phyloP scores from a whole-genome alignment of 495 filamentous ascomycete genomes.

The Penicillium mononematosum region DNA sequence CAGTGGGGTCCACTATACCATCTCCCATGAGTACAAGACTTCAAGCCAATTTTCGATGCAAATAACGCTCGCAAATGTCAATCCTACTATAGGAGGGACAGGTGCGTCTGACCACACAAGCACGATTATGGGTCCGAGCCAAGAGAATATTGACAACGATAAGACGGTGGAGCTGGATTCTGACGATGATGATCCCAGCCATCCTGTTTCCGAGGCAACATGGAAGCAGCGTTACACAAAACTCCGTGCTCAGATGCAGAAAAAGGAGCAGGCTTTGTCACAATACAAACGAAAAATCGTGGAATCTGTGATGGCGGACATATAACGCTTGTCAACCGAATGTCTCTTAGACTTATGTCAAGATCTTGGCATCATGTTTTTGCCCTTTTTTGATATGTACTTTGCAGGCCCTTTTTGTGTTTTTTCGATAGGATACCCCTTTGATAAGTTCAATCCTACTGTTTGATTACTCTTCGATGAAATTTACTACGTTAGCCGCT shows the following conservation, averaged over 20 bases:
- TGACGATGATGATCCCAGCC: constrained; percentile 32
- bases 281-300: constrained; percentile 54
- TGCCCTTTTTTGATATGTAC: neutral
- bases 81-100: constrained; percentile 15
- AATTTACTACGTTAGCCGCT: no score
- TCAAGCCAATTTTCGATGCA: constrained; percentile 32
- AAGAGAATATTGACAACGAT: constrained; percentile 23
- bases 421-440: constrained; percentile 14
- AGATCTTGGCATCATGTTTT: neutral
- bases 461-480: neutral
- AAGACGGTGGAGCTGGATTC: constrained; percentile 31
- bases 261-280: constrained; percentile 50
- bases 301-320: constrained; percentile 56
- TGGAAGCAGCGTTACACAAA: constrained; percentile 49
- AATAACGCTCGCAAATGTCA: constrained; percentile 30
- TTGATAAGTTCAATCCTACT: constrained; percentile 7
- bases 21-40: constrained; percentile 35
- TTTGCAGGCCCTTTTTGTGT: neutral
- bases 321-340: constrained; percentile 23
- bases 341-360: constrained; percentile 1
- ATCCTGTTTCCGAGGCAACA: constrained; percentile 30
- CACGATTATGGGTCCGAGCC: constrained; percentile 12
- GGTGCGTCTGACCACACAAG: constrained; percentile 15
- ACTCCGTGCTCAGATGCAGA: constrained; percentile 50
- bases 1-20: constrained; percentile 20